phyloP scores from a whole-genome alignment of 2,329 filamentous ascomycete genomes.

The Raffaelea albimanens region DNA sequence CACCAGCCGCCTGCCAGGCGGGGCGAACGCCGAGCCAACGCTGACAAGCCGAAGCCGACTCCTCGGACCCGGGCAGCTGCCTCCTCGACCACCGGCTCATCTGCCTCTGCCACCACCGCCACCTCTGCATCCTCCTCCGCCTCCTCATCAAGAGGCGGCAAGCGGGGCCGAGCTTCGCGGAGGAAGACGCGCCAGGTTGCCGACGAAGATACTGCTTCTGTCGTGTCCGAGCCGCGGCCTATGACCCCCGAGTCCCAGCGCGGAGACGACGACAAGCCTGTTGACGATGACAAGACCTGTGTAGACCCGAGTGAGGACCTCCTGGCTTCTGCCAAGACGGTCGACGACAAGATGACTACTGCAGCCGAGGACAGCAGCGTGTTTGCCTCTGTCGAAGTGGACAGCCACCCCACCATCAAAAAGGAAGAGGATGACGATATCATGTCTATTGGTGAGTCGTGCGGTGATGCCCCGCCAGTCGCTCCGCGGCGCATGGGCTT shows the following conservation, averaged over 20 bases:
- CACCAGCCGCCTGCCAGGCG: conserved; percentile 89
- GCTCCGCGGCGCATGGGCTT: conserved; percentile 38
- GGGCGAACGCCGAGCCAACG: conserved; percentile 65
- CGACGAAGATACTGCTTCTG: conserved; percentile 27
- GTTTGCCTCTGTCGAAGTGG: conserved; percentile 39
- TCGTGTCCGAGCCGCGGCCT: conserved; percentile 36
- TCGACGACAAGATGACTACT: conserved; percentile 14
- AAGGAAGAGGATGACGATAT: conserved; percentile 37
- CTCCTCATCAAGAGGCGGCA: conserved; percentile 14
- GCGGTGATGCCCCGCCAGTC: not conserved
- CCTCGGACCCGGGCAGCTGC: conserved; percentile 28
- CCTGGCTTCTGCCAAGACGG: not conserved
- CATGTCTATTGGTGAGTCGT: conserved; percentile 22
- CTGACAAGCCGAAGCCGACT: conserved; percentile 38
- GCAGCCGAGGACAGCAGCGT: conserved; percentile 20
- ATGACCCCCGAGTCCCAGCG: conserved; percentile 48
- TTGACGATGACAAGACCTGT: conserved; percentile 12
- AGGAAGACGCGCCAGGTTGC: conserved; percentile 32
- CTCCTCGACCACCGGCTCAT: conserved; percentile 10
- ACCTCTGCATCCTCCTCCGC: not conserved
- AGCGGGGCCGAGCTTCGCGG: conserved; percentile 12
- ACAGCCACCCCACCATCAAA: conserved; percentile 25
- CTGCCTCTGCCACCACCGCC: conserved; percentile 16
- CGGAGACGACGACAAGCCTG: conserved; percentile 12
- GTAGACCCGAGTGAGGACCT: conserved; percentile 8